Percentiles rank a stretch among this genome's conserved stretches.
These are phyloP conservation scores for Aspergillus caelatus DNA, from an alignment of 2,329 filamentous ascomycete species.

Conservation along the genomic window DNA sequence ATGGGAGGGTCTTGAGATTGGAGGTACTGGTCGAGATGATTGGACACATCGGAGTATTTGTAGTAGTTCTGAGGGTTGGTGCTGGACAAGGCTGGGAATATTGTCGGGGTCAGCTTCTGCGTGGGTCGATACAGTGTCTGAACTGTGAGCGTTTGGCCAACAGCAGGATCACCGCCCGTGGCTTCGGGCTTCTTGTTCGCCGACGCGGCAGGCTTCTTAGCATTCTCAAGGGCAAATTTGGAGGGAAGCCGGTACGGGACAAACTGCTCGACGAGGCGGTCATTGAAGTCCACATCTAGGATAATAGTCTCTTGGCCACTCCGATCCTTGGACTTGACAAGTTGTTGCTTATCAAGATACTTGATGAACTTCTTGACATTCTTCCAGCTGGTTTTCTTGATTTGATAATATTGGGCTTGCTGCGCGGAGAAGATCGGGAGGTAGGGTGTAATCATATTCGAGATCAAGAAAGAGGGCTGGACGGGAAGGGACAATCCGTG, in stretches of 20 bases:
- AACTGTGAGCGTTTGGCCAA: constrained; percentile 49
- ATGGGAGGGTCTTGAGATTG: constrained; percentile 57
- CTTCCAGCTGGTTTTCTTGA: constrained; percentile 73
- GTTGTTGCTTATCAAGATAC: constrained; percentile 62
- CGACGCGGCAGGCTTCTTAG: constrained; percentile 35
- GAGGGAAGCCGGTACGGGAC: constrained; percentile 65
- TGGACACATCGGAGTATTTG: constrained; percentile 62
- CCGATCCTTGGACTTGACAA: constrained; percentile 68
- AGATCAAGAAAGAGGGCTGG: constrained; percentile 65
- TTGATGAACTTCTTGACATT: constrained; percentile 72
- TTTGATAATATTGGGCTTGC: constrained; percentile 61
- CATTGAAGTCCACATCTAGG: constrained; percentile 66
- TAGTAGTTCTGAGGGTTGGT: constrained; percentile 59
- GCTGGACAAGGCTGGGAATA: constrained; percentile 51
- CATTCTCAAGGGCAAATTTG: constrained; percentile 53
- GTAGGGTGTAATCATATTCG: constrained; percentile 67
- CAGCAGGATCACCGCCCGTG: constrained; percentile 42
- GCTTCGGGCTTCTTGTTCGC: constrained; percentile 30
- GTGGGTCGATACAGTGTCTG: constrained; percentile 60
- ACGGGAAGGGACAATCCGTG: constrained; percentile 65
- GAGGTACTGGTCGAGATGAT: constrained; percentile 60
- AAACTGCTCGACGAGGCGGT: constrained; percentile 57
- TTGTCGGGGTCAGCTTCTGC: constrained; percentile 58
- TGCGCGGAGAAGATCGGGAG: constrained; percentile 61
- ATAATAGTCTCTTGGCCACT: constrained; percentile 67